Evolutionary conservation across 2,329 filamentous ascomycete genomes (phyloP).

Genomic region (Sphaerulina vaccinii): DNA sequence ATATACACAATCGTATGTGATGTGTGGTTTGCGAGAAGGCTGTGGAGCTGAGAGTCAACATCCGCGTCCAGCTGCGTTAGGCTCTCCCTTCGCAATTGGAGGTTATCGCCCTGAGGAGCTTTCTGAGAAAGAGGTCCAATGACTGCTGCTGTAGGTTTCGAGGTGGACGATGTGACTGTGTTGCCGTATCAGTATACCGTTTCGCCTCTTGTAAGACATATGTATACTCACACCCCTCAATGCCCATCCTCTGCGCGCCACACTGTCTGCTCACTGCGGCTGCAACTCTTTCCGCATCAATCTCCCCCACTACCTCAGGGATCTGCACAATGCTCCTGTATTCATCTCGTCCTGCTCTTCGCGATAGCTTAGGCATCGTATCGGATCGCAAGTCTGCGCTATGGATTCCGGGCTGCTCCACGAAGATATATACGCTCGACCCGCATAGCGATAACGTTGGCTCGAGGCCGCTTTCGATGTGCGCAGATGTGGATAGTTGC

Average conservation of each 20-base stretch:
- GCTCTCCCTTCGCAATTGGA: conserved; percentile 7
- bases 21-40: conserved; percentile 20
- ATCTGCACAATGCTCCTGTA: conserved; percentile 42
- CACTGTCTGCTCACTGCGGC: conserved; percentile 49
- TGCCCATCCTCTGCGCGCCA: conserved; percentile 14
- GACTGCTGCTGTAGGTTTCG: conserved; percentile 15
- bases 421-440: conserved; percentile 64
- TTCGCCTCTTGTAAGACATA: background rate
- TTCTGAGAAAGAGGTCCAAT: conserved; percentile 17
- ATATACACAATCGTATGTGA: conserved; percentile 22
- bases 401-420: conserved; percentile 73
- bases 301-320: conserved; percentile 52
- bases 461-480: conserved; percentile 32
- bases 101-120: conserved; percentile 6
- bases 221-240: conserved; percentile 11
- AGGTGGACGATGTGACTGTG: conserved; percentile 12
- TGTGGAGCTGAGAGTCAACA: conserved; percentile 24
- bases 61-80: conserved; percentile 14
- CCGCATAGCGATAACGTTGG: conserved; percentile 47
- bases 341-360: conserved; percentile 47
- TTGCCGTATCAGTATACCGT: background rate
- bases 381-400: conserved; percentile 62
- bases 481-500: conserved; percentile 31
- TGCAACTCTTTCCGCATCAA: conserved; percentile 47
- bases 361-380: conserved; percentile 50